These are phyloP conservation scores for Leishmania arabica DNA, from an alignment of 208 protist species.

Conservation along the genomic window DNA sequence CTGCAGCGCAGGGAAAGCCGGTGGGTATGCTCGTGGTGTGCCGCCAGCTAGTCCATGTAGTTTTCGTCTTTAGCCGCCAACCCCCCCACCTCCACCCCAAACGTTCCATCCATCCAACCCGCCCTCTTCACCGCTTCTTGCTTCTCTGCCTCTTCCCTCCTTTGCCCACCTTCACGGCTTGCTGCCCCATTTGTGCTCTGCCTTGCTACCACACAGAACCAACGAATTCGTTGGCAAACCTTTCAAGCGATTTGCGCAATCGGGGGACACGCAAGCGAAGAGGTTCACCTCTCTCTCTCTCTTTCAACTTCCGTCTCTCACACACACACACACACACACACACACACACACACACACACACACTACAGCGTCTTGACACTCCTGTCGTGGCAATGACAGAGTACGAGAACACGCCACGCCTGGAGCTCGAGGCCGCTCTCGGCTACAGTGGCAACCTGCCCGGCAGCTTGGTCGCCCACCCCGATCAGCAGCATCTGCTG, in stretches of 20 bases:
- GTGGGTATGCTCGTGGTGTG: background rate
- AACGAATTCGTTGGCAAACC: background rate
- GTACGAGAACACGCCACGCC: slow-evolving; percentile 56
- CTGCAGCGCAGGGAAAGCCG: background rate
- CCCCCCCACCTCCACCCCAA: background rate
- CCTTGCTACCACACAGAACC: background rate
- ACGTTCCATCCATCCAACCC: background rate
- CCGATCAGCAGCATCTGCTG: slow-evolving; percentile 88
- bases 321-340: background rate
- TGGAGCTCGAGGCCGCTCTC: slow-evolving; percentile 81
- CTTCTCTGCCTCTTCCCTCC: background rate
- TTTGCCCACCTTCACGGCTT: background rate
- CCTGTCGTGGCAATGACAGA: slow-evolving; percentile 46
- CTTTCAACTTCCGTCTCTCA: background rate
- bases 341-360: background rate
- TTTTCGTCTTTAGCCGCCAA: background rate
- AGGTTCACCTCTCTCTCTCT: background rate
- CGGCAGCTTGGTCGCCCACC: slow-evolving; percentile 87
- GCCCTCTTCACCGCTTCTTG: background rate
- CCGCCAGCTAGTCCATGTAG: background rate
- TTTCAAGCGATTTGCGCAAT: background rate
- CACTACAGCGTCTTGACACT: background rate
- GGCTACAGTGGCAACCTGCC: slow-evolving; percentile 88
- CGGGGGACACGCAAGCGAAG: background rate
- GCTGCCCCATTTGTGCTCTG: background rate